A percentile compares a stretch with the other conserved stretches of the same genome.
Conservation (phyloP, 2,329 filamentous ascomycete species). For the Triangularia setosa region DNA sequence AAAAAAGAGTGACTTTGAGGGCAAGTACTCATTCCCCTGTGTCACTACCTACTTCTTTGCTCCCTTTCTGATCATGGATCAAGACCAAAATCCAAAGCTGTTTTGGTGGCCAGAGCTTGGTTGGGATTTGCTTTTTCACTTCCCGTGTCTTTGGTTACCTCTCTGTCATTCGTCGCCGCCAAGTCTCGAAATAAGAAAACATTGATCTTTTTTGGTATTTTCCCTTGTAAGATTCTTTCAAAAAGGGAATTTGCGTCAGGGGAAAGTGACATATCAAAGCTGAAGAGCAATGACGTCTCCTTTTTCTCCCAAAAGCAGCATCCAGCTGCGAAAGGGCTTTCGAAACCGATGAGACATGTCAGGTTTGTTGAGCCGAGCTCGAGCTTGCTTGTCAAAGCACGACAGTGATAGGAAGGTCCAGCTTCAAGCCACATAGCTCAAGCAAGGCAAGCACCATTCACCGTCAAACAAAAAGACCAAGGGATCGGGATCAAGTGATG, state of each 20-base stretch:
- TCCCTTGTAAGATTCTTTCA: neutral
- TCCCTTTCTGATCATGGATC: neutral
- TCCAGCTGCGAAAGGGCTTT: neutral
- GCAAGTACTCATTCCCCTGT: neutral
- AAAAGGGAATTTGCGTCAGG: neutral
- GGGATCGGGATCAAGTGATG: neutral
- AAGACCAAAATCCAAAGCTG: neutral
- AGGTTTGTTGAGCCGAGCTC: neutral
- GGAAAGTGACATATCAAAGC: conserved; percentile 1
- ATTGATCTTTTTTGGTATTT: neutral
- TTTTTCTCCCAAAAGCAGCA: neutral
- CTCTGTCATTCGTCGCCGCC: neutral
- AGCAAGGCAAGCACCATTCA: neutral
- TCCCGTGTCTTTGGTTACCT: conserved; percentile 2
- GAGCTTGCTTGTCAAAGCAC: neutral
- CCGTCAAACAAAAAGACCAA: neutral
- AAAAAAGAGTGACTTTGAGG: conserved; percentile 1
- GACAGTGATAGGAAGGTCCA: neutral
- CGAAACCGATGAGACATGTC: neutral
- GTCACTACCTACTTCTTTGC: neutral
- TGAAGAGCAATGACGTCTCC: neutral
- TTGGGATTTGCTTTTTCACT: conserved; percentile 2
- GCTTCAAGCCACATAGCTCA: neutral
- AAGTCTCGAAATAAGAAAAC: conserved; percentile 1
- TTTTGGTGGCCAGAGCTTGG: neutral